A percentile compares a stretch with the other conserved stretches of the same genome.
phyloP scores from a whole-genome alignment of 2,329 filamentous ascomycete genomes.

The Colletotrichum incanum region DNA sequence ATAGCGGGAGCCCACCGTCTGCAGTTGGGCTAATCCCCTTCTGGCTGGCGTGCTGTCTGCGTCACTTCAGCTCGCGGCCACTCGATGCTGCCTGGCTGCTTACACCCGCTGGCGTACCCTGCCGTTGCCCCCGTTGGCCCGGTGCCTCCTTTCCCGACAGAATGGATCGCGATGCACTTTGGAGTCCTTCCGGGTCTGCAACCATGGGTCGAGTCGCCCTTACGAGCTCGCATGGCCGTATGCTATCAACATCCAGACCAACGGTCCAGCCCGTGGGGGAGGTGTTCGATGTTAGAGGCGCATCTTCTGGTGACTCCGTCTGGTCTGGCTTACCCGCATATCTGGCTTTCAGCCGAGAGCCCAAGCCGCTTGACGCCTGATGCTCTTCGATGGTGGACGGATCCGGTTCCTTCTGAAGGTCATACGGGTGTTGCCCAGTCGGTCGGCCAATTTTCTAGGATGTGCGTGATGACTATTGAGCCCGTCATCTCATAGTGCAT shows the following conservation, averaged over 20 bases:
- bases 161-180: conserved; percentile 30
- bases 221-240: background rate
- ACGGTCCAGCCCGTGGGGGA: background rate
- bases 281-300: background rate
- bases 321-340: background rate
- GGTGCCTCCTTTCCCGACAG: conserved; percentile 36
- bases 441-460: background rate
- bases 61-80: conserved; percentile 28
- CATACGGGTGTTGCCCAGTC: background rate
- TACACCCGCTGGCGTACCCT: conserved; percentile 7
- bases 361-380: background rate
- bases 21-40: conserved; percentile 36
- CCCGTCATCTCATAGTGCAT: conserved; percentile 4
- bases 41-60: conserved; percentile 28
- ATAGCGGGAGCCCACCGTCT: conserved; percentile 4
- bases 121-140: conserved; percentile 7
- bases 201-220: conserved; percentile 1
- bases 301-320: background rate
- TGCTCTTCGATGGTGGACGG: background rate
- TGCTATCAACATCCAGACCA: background rate
- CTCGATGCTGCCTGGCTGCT: conserved; percentile 4
- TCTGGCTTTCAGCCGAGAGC: background rate
- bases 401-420: background rate
- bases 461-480: background rate
- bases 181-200: conserved; percentile 13